Evolutionary conservation across 2,329 filamentous ascomycete species (phyloP), one percentile per base, ranked within the genome.

Genomic region (Blumeria graminis): DNA sequence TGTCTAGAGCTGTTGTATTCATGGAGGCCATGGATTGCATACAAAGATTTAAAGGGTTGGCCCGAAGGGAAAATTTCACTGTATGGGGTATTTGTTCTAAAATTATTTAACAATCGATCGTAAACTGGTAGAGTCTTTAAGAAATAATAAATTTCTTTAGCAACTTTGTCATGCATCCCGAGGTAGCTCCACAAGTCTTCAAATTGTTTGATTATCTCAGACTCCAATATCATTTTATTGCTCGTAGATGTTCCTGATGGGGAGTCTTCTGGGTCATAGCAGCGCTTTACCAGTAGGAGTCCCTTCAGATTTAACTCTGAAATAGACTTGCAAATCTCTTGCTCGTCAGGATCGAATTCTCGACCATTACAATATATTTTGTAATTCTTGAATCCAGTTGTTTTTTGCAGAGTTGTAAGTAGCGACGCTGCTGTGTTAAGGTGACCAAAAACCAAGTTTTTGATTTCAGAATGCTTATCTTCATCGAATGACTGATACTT

Each of bases 171-270:
- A 48, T 85, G 77, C 69, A 89, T 76, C 60, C 80, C 79, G 56
- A 96, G 73, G 63, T 90, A 84, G 46, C 79, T 76, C 74, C 92
- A 94, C 28, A 98, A 70, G 59, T 90, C 81, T 56, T 86, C 76
- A 63, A 94, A 94, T 67, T 93, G 85, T 57, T 80, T 76, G 61
- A 92, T 71, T 22, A 96, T 81, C 62, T 90, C 85, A 11, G 78
- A 74, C 65, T 96, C 87, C 2, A 96, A 75, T 38, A 71, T 75
- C 60, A 71, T 80, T 51, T 71, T 76, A 54, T 71, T 78, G 55
- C 69, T 74, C 59, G 71, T 72, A 55, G 74, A 69, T 34, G 72
- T 64, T 59, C 71, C 62, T 32, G 73, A 65, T 22, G 11, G 10
- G 57, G 71, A 68, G 3, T 69, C 68, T 8, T 69, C 66, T 0